Evolutionary conservation across 495 filamentous ascomycete species (phyloP).

Genomic region (Sabuloglossum arenarium): DNA sequence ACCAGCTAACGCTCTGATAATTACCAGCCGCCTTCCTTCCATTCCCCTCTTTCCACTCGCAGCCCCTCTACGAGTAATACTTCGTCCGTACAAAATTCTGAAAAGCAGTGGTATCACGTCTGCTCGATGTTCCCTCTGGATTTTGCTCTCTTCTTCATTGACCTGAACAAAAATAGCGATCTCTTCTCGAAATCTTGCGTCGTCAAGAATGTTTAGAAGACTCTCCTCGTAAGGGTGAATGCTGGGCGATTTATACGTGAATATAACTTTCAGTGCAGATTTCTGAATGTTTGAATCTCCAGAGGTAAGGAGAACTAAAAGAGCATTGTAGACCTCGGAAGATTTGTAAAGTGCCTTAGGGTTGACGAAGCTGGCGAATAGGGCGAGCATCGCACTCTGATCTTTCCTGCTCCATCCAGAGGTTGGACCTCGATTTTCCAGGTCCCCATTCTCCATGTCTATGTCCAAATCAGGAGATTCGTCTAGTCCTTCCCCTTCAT

Average conservation of each 20-base stretch:
- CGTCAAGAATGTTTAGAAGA: conserved; percentile 73
- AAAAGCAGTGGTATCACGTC: conserved; percentile 70
- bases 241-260: conserved; percentile 65
- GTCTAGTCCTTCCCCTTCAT: conserved; percentile 13
- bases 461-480: background rate
- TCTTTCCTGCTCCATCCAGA: conserved; percentile 41
- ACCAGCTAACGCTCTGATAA: conserved; percentile 37
- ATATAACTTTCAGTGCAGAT: conserved; percentile 58
- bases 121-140: conserved; percentile 48
- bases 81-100: conserved; percentile 70
- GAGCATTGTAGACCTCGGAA: conserved; percentile 48
- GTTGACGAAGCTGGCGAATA: conserved; percentile 76
- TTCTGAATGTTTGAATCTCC: conserved; percentile 83
- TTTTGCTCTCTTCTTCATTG: conserved; percentile 43
- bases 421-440: conserved; percentile 6
- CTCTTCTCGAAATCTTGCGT: conserved; percentile 79
- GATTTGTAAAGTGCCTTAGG: conserved; percentile 64
- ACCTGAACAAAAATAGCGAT: conserved; percentile 64
- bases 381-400: conserved; percentile 52
- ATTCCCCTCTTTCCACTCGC: conserved; percentile 36
- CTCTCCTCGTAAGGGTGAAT: conserved; percentile 70
- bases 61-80: conserved; percentile 61
- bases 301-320: conserved; percentile 56
- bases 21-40: conserved; percentile 44
- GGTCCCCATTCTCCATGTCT: conserved; percentile 13